A percentile compares a stretch with the other conserved stretches of the same genome.
phyloP scores from a whole-genome alignment of 2,329 filamentous ascomycete genomes.

The Camillea tinctor region DNA sequence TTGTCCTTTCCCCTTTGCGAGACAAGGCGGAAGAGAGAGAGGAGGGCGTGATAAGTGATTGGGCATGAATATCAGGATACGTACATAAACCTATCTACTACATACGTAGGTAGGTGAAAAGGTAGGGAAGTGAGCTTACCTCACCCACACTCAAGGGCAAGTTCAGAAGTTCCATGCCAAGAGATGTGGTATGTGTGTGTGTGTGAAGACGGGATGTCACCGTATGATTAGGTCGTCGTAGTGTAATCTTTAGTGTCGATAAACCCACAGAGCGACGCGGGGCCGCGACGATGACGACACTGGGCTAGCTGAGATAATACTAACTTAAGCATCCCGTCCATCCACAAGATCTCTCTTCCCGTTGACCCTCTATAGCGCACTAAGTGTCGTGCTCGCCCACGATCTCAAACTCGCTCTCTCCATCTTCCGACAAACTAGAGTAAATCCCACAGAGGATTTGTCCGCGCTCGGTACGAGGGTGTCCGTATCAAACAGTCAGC shows the following conservation, averaged over 20 bases:
- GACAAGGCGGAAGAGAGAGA: no score
- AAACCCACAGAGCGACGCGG: background rate
- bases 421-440: no score
- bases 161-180: background rate
- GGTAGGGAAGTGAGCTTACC: background rate
- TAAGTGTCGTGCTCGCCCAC: background rate
- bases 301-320: background rate
- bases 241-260: background rate
- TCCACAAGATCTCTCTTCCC: background rate
- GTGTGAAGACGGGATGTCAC: background rate
- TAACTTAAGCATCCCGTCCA: background rate
- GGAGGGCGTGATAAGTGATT: no score
- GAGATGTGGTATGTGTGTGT: background rate
- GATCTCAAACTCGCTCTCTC: no score
- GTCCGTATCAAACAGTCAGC: no score
- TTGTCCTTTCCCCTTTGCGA: no score
- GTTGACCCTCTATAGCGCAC: background rate
- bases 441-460: no score
- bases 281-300: background rate
- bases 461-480: no score
- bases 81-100: no score
- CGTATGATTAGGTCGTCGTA: background rate
- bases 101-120: no score
- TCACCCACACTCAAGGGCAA: background rate
- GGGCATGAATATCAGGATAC: no score